Percentiles rank a stretch among this genome's conserved stretches.
Conservation (phyloP, 306 rosid species). For the Rosa multiflora region DNA sequence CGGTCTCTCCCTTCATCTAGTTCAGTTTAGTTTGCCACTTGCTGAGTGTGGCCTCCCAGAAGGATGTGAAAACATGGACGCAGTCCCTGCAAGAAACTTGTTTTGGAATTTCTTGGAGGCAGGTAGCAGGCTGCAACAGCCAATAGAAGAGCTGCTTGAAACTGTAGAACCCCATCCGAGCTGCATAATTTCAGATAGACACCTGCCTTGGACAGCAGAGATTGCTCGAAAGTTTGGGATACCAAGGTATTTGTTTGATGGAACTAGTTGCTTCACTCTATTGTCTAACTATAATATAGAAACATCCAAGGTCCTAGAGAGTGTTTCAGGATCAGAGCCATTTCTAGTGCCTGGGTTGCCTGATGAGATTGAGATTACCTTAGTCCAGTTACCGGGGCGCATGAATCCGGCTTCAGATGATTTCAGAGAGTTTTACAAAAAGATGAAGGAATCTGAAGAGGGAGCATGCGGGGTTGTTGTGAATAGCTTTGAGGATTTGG, state of each 20-base stretch:
- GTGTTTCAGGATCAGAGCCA: neutral
- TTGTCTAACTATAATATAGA: constrained; percentile 18
- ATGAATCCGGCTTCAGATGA: neutral
- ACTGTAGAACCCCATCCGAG: constrained; percentile 6
- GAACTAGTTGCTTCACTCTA: constrained; percentile 23
- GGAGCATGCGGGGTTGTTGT: constrained; percentile 38
- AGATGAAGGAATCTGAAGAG: constrained; percentile 10
- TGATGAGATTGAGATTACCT: constrained; percentile 23
- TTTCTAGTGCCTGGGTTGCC: constrained; percentile 35
- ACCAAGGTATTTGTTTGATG: constrained; percentile 29
- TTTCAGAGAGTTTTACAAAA: neutral
- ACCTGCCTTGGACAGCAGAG: constrained; percentile 21
- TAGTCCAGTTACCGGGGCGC: neutral
- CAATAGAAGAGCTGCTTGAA: constrained; percentile 22
- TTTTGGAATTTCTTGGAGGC: neutral
- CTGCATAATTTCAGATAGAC: constrained; percentile 29
- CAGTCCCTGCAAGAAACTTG: neutral
- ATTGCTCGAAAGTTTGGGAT: constrained; percentile 13
- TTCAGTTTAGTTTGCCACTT: constrained; percentile 12
- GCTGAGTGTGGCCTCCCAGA: constrained; percentile 24
- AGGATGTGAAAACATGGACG: constrained; percentile 27
- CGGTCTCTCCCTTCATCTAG: constrained; percentile 2
- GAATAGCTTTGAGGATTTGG: constrained; percentile 50
- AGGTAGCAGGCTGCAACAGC: neutral
- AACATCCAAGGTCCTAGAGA: constrained; percentile 9